Evolutionary conservation across 129 eudicot genomes (phyloP).

Genomic region (Artemisia tridentata): DNA sequence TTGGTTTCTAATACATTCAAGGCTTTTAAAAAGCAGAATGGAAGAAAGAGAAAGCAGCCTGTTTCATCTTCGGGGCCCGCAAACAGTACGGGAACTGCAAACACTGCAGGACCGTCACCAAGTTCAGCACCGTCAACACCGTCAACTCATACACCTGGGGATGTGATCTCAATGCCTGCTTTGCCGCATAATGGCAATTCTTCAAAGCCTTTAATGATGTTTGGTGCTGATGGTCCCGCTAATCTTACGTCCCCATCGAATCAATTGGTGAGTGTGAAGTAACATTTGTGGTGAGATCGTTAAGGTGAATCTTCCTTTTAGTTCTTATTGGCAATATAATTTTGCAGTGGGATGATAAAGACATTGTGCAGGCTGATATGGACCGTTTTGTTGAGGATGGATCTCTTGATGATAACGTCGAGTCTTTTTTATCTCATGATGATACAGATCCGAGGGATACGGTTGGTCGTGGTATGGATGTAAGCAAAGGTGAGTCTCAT

Average conservation of each 20-base stretch:
- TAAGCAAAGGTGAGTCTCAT: conserved; percentile 83
- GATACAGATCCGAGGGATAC: conserved; percentile 81
- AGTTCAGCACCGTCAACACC: conserved; percentile 81
- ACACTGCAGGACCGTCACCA: conserved; percentile 81
- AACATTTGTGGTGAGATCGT: conserved; percentile 8
- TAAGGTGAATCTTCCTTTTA: conserved; percentile 14
- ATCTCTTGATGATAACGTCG: conserved; percentile 92
- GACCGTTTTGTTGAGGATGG: conserved; percentile 98
- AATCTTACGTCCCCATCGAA: conserved; percentile 87
- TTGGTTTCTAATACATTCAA: conserved; percentile 36
- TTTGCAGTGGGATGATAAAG: conserved; percentile 83
- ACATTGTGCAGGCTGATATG: conserved; percentile 85
- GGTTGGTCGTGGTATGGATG: conserved; percentile 85
- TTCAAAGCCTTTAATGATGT: conserved; percentile 84
- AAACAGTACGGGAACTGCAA: conserved; percentile 98
- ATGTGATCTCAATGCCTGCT: conserved; percentile 69
- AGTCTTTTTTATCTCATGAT: conserved; percentile 94
- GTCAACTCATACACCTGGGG: conserved; percentile 72
- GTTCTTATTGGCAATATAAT: conserved; percentile 34
- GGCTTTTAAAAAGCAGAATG: conserved; percentile 41
- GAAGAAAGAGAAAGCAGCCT: conserved; percentile 90
- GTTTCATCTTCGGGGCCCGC: conserved; percentile 96
- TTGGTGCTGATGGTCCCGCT: conserved; percentile 69
- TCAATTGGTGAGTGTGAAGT: conserved; percentile 71
- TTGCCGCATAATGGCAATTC: conserved; percentile 36